Evolutionary conservation across 495 filamentous ascomycete species (phyloP).

Genomic region (Penicillium samsonianum): DNA sequence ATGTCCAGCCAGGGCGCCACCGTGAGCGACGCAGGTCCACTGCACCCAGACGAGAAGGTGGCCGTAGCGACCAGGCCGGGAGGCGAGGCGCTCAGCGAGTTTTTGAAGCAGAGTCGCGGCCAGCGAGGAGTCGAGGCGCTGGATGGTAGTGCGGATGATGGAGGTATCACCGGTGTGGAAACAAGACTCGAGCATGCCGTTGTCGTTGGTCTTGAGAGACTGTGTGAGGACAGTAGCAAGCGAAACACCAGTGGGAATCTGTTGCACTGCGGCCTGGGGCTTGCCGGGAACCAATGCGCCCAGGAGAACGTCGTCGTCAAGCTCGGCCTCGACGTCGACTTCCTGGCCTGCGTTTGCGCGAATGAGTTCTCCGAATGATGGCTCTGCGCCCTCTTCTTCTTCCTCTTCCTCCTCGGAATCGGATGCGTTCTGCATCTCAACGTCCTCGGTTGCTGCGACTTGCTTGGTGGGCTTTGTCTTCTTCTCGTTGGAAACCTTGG

Average conservation of each 20-base stretch:
- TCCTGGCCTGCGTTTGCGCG: slow-evolving; percentile 66
- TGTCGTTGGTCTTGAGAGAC: slow-evolving; percentile 88
- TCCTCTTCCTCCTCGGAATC: slow-evolving; percentile 43
- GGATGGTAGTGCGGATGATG: slow-evolving; percentile 82
- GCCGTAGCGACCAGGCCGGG: slow-evolving; percentile 83
- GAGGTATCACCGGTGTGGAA: slow-evolving; percentile 72
- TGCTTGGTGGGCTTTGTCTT: slow-evolving; percentile 33
- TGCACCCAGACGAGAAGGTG: slow-evolving; percentile 95
- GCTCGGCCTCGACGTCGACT: slow-evolving; percentile 71
- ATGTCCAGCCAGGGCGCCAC: slow-evolving; percentile 83
- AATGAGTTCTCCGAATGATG: slow-evolving; percentile 86
- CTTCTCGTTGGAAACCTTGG: slow-evolving; percentile 37
- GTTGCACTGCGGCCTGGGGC: slow-evolving; percentile 44
- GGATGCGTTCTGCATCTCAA: slow-evolving; percentile 44
- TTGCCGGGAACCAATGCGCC: slow-evolving; percentile 42
- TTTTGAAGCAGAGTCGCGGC: slow-evolving; percentile 76
- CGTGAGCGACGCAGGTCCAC: slow-evolving; percentile 93
- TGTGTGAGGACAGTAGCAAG: slow-evolving; percentile 88
- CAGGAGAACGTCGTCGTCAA: slow-evolving; percentile 44
- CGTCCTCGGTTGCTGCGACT: slow-evolving; percentile 40
- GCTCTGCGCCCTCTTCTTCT: slow-evolving; percentile 57
- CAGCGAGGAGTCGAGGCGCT: slow-evolving; percentile 81
- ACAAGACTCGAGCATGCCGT: slow-evolving; percentile 84
- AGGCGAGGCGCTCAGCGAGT: slow-evolving; percentile 83
- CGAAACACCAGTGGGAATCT: slow-evolving; percentile 73